Evolutionary conservation across 192 early-diverging fungal species (phyloP).

Genomic region (Entrophospora sp.): DNA sequence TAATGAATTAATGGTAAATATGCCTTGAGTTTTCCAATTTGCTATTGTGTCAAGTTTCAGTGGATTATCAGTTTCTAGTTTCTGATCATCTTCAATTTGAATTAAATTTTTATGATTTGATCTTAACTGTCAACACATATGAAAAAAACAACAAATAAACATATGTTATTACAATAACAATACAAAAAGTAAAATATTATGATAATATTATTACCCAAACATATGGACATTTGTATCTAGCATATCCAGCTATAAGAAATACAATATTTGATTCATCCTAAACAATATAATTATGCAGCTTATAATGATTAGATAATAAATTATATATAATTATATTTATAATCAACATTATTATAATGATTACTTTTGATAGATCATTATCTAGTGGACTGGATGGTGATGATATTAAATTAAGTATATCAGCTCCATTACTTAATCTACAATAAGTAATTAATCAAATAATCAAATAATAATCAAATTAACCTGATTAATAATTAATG

Average conservation of each 20-base stretch:
- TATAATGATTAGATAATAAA: background rate
- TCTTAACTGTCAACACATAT: conserved; percentile 32
- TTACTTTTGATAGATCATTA: conserved; percentile 27
- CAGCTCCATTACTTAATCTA: conserved; percentile 5
- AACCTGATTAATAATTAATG: background rate
- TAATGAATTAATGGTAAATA: background rate
- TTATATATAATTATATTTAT: background rate
- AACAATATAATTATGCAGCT: conserved; percentile 21
- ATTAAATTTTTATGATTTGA: conserved; percentile 53
- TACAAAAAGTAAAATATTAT: background rate
- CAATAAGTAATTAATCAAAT: background rate
- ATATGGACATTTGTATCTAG: conserved; percentile 61
- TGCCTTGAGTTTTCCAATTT: conserved; percentile 50
- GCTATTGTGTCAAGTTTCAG: conserved; percentile 56
- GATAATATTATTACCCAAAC: conserved; percentile 47
- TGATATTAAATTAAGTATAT: background rate
- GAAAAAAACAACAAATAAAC: background rate
- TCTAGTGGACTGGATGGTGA: conserved; percentile 31
- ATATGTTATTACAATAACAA: too few relatives aligned
- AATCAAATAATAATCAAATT: too few relatives aligned
- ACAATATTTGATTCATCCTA: conserved; percentile 42
- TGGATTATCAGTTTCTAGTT: conserved; percentile 50
- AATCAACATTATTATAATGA: too few relatives aligned
- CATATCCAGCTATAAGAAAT: conserved; percentile 61
- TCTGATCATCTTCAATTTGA: conserved; percentile 35